Evolutionary conservation across 2,329 filamentous ascomycete species (phyloP).

Genomic region (Microsporum ferrugineum): DNA sequence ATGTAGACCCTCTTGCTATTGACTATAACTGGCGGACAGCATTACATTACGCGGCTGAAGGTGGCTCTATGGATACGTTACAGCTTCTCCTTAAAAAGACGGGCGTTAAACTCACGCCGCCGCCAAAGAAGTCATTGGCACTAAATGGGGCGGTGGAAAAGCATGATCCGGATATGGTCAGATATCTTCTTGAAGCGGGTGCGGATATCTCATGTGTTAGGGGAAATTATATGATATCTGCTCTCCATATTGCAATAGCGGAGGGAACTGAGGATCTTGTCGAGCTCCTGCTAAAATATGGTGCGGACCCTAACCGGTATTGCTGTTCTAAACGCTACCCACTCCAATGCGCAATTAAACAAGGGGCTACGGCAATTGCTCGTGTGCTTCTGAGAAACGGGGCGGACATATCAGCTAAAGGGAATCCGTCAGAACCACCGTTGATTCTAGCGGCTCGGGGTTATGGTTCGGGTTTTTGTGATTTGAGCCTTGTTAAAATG

Average conservation of each 20-base stretch:
- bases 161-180: neutral
- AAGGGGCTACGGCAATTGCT: neutral
- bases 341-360: neutral
- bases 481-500: neutral
- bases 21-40: neutral
- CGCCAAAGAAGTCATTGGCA: neutral
- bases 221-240: neutral
- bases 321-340: neutral
- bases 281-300: neutral
- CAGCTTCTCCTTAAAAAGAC: neutral
- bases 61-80: neutral
- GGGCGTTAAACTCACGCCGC: neutral
- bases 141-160: neutral
- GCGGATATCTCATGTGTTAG: neutral
- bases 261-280: neutral
- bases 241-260: neutral
- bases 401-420: neutral
- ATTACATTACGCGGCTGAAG: neutral
- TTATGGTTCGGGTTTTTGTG: too few species aligned
- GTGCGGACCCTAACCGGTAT: neutral
- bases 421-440: neutral
- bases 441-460: neutral
- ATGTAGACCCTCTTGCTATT: neutral
- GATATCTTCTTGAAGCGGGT: neutral
- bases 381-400: neutral